Evolutionary conservation across 257 asterid genomes (phyloP).

Genomic region (Solanum bulbocastanum): DNA sequence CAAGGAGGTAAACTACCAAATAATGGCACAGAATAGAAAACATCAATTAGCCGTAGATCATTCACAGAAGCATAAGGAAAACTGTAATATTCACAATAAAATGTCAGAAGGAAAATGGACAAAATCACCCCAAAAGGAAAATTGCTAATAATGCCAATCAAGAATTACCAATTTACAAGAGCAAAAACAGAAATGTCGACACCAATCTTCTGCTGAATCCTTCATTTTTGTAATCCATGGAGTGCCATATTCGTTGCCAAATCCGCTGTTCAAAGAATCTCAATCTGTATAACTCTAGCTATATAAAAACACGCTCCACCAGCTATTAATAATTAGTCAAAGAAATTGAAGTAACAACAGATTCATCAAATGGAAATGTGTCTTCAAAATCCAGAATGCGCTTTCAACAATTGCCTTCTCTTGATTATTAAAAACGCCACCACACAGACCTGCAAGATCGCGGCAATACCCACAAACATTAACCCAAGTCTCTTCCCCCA

Average conservation of each 20-base stretch:
- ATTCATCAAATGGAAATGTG: background rate
- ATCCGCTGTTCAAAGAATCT: constrained; percentile 8
- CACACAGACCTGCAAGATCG: constrained; percentile 32
- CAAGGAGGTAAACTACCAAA: background rate
- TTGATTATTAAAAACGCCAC: constrained; percentile 28
- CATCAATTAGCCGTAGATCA: background rate
- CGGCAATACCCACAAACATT: constrained; percentile 25
- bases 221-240: background rate
- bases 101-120: background rate
- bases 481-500: constrained; percentile 33
- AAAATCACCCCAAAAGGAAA: background rate
- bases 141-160: constrained; percentile 19
- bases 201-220: constrained; percentile 6
- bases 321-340: background rate
- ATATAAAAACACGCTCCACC: constrained; percentile 1
- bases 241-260: constrained; percentile 9
- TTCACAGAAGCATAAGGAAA: background rate
- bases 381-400: constrained; percentile 9
- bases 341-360: background rate
- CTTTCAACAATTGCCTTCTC: constrained; percentile 23
- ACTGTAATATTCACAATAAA: background rate
- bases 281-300: constrained; percentile 6
- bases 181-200: constrained; percentile 28
- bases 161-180: constrained; percentile 73
- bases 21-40: background rate